Conservation (phyloP, 2,329 filamentous ascomycete species). For the Apiospora kogelbergensis region DNA sequence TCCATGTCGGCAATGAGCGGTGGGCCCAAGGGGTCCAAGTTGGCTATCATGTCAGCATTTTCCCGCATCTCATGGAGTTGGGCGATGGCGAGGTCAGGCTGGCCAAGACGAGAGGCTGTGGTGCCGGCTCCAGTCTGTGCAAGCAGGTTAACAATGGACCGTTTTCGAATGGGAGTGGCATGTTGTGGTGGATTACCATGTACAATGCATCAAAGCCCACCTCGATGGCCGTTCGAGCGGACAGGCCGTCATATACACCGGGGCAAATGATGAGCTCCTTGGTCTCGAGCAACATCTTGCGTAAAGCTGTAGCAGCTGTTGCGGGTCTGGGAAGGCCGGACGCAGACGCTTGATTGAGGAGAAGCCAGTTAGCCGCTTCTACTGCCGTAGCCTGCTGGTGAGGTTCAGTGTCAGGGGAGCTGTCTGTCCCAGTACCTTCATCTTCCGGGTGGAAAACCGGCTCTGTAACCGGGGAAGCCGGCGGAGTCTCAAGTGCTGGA, state of each 20-base stretch:
- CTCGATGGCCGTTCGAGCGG: constrained; percentile 47
- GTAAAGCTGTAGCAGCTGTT: too few relatives aligned
- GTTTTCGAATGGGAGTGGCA: too few relatives aligned
- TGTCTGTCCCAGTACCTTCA: too few relatives aligned
- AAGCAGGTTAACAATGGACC: constrained; percentile 18
- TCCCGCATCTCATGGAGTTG: constrained; percentile 51
- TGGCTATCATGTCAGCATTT: constrained; percentile 54
- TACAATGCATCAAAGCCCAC: constrained; percentile 50
- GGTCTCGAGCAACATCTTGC: constrained; percentile 30
- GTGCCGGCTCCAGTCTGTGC: constrained; percentile 51
- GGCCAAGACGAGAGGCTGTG: constrained; percentile 45
- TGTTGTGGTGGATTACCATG: constrained; percentile 38
- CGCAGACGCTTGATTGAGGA: too few relatives aligned
- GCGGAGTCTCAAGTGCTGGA: too few relatives aligned
- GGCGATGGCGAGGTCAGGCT: constrained; percentile 50
- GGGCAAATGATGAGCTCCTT: constrained; percentile 41
- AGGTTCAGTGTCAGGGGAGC: too few relatives aligned
- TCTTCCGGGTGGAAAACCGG: too few relatives aligned
- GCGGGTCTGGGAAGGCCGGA: too few relatives aligned
- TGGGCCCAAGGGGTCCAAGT: constrained; percentile 42
- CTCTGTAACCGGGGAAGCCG: too few relatives aligned
- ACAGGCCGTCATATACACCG: constrained; percentile 50
- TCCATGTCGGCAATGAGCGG: constrained; percentile 55
- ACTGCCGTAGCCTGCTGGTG: too few relatives aligned
- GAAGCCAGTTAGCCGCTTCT: too few relatives aligned